Evolutionary conservation across 768 basidiomycete species (phyloP), one percentile per base, ranked within the genome.

Genomic region (Cystoderma amianthinum): DNA sequence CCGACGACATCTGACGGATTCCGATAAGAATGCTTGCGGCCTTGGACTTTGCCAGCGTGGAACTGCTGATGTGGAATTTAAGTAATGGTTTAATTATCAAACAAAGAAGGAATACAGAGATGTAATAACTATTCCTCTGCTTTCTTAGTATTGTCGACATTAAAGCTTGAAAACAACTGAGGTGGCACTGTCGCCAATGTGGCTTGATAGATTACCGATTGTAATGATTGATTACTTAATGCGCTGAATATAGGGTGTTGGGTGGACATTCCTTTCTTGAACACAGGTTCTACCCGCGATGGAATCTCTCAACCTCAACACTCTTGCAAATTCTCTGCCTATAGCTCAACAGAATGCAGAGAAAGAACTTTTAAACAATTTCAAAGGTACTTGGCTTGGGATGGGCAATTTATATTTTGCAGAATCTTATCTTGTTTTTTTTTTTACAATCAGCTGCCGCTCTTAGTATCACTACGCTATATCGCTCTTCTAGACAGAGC

Each of bases 391-490:
- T 9, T 36, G 7, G n/a, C n/a, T n/a, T n/a, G n/a, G n/a, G n/a
- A n/a, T n/a, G n/a, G n/a, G n/a, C n/a, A n/a, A 16, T 36, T 16
- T 17, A 47, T 48, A 46, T 33, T 22, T 16, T 9, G 18, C 16
- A 38, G 10, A 16, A 17, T 34, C 32, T 34, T 35, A 42, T 3
- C 32, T 21, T 21, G 28, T 21, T 48, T 46, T 37, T 38, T 33
- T 43, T 21, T 13, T 35, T 2, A 17, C n/a, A 19, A 45, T 44
- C 47, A 91, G 87, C 84, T 44, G 87, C 87, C 47, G 88, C 87
- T 1, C 66, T 89, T 38, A 86, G 85, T 60, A 83, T 91, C 48
- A 89, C 87, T 18, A 89, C 85, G 0, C 74, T 91, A 24, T 91
- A 88, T 59, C 78, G 85, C 49, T 85, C 86, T 3, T 87, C 87